Evolutionary conservation across 2,329 filamentous ascomycete genomes (phyloP), one percentile per base, ranked within the genome.

Genomic region (Xylariales sp.): DNA sequence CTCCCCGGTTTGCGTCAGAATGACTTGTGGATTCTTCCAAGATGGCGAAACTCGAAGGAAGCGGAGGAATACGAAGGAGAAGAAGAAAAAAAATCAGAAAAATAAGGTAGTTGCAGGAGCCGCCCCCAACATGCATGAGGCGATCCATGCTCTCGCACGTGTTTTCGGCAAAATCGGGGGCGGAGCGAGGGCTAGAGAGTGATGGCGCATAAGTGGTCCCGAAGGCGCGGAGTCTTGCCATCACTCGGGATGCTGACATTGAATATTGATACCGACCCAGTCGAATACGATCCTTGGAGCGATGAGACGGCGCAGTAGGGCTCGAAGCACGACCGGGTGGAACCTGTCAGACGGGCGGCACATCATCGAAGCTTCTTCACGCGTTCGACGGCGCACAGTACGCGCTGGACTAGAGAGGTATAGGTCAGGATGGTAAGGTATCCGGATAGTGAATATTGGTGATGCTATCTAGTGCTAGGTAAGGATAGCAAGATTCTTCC

Each of bases 181-280:
- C 41, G 56, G 43, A 59, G 34, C 46, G 43, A 12, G 32, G 41
- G 36, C 50, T 30, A 53, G 16, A 14, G 18, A 28, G 59, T 45
- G 46, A 49, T 41, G 41, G 60, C 23, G 41, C 48, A 23, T 12
- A 41, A 34, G 45, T 45, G 32, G 54, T 64, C 36, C 62, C 62
- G 55, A 62, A 2, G 14, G 12, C 62, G 66, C 66, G 66, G 66
- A 62, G 48, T 62, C 46, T 68, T 68, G 62, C 66, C 65, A 60
- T 55, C 23, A 41, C 46, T 32, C 34, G 36, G 39, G 28, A 28
- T 28, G 49, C 28, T 55, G 50, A 49, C 23, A 41, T 23, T 30
- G 32, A 18, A 18, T 14, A 41, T 28, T 46, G 28, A 23, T 28
- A 39, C 36, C 48, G 52, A 36, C 8, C n/a, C 23, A 23, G 41